Evolutionary conservation across 306 rosid species (phyloP), one percentile per base, ranked within the genome.

Genomic region (Cucumis hystrix): DNA sequence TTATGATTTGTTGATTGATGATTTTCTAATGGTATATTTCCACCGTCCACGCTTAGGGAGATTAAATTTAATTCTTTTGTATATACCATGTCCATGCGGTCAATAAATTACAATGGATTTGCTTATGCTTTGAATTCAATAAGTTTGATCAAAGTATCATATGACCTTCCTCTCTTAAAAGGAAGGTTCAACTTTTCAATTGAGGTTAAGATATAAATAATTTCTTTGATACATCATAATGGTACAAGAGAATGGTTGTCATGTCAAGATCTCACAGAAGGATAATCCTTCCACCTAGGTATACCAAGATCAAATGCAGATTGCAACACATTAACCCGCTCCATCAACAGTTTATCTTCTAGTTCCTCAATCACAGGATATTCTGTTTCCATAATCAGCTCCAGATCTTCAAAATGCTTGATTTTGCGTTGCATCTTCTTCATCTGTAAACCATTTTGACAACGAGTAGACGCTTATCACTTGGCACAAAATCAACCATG

Each of bases 241-340:
- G 10, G 49, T 65, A 45, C 58, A 69, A 8, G 74, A 8, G 74
- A 69, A 13, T 23, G 21, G 28, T 14, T 10, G 62, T 83, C 66
- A 92, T 10, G 62, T 83, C 66, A 92, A 54, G 89, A 77, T 92
- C 85, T 95, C 40, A 81, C 74, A 49, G 75, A 79, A 56, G 97
- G 83, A 83, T 90, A 88, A 76, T 85, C 92, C 86, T 84, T 95
- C 97, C 97, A 92, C 85, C 91, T 90, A 67, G 90, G 81, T 72
- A 86, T 62, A 72, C 98, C 93, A 67, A 90, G 88, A 72, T 75
- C 75, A 54, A 96, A 76, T 28, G 91, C 82, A 78, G 49, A 79
- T 58, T 79, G 85, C 60, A 92, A 70, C 49, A 92, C 87, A 66
- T 84, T 83, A 71, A 96, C 85, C 81, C 92, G 87, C 79, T 92